Evolutionary conservation across 2,329 filamentous ascomycete species (phyloP), one percentile per base, ranked within the genome.

Genomic region (Rhynchosporium agropyri): DNA sequence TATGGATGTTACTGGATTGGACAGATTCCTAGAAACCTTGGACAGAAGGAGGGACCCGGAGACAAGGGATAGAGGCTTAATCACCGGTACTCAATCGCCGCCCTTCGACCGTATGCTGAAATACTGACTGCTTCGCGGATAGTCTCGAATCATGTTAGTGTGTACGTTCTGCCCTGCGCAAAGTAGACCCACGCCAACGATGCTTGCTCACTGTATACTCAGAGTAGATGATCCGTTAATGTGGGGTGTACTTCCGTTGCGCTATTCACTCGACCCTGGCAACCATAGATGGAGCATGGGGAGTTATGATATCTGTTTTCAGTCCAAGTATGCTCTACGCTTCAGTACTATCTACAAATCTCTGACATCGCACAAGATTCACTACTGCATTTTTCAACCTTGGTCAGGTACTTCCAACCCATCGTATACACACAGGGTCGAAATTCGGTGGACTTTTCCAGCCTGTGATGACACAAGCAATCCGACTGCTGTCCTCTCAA

Each of bases 231-330:
- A 99, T 78, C 95, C 95, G 31, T 78, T 98, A 63, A 87, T 97
- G 70, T 99, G 94, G 94, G 95, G 94, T 20, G 85, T 92, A 42
- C 79, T 99, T 3, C 95, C 95, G 0, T 76, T 91, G 51, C 82
- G 84, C 56, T 91, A 95, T 73, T 79, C 85, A 67, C 86, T 90
- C 72, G 85, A 88, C 63, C 85, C 90, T 26, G 81, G 83, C 61
- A 95, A 93, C 74, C 82, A 92, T 72, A 86, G 95, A 75, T 98
- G 93, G 92, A 87, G 89, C 9, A 83, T 99, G 60, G 95, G 91
- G 29, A 96, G 92, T 71, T 91, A 97, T 75, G 95, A 99, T 76
- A 93, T 99, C 64, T 97, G 93, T 78, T 99, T 96, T 76, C 89
- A 88, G 72, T 94, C 91, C 74, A 88, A 86, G 91, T 95, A 53